phyloP scores from a whole-genome alignment of 2,329 filamentous ascomycete genomes.

The Nemania diffusa region DNA sequence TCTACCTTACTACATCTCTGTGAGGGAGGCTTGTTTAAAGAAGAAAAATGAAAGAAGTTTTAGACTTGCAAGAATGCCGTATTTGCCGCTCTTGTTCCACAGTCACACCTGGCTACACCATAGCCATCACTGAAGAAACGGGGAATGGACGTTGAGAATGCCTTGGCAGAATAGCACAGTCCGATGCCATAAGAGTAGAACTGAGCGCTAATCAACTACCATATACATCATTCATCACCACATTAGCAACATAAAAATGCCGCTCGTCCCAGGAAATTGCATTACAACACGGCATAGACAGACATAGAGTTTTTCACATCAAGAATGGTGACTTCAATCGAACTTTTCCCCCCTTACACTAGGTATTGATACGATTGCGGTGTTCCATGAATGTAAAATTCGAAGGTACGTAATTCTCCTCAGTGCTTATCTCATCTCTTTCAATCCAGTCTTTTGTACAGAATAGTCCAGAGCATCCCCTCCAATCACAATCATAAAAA shows the following conservation, averaged over 20 bases:
- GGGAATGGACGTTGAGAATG: not conserved
- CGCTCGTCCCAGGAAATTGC: too few species aligned
- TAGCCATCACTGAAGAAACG: not conserved
- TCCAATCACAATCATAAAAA: conserved; percentile 4
- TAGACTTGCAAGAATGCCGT: not conserved
- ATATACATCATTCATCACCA: too few species aligned
- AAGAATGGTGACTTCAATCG: not conserved
- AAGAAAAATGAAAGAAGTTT: conserved; percentile 15
- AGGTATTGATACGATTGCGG: too few species aligned
- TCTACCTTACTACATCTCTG: not conserved
- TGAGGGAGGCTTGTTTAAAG: conserved; percentile 14
- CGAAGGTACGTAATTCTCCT: not conserved
- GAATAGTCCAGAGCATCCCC: not conserved
- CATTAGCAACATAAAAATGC: too few species aligned
- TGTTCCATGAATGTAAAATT: not conserved
- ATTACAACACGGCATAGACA: not conserved
- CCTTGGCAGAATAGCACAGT: not conserved
- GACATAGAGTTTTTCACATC: not conserved
- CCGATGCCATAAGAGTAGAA: not conserved
- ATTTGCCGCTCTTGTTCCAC: not conserved
- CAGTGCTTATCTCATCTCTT: not conserved
- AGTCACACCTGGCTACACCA: not conserved
- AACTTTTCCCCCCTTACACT: too few species aligned
- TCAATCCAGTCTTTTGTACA: not conserved
- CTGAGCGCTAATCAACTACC: not conserved